Evolutionary conservation across 2,329 filamentous ascomycete species (phyloP).

Genomic region (Stachybotrys chlorohalonatus): DNA sequence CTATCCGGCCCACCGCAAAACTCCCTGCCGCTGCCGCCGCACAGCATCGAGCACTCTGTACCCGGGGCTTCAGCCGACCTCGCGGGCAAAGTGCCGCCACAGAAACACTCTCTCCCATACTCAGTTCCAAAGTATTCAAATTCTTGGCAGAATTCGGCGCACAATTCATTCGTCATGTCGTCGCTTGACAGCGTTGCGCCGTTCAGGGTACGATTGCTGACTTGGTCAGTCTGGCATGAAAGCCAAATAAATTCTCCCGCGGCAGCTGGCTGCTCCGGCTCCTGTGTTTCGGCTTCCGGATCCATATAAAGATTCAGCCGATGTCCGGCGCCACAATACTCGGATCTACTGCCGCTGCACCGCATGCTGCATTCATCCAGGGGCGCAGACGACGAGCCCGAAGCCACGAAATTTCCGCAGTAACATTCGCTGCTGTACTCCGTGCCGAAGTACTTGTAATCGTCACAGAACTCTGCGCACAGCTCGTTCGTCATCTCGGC

Average conservation of each 20-base stretch:
- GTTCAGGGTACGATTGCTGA: conserved; percentile 21
- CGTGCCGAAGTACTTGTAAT: conserved; percentile 31
- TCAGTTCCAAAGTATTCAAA: conserved; percentile 26
- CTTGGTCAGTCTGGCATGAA: conserved; percentile 28
- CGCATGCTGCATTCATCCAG: conserved; percentile 23
- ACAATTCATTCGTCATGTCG: conserved; percentile 22
- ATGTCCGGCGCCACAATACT: conserved; percentile 24
- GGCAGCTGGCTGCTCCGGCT: conserved; percentile 20
- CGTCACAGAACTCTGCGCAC: conserved; percentile 23
- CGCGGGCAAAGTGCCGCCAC: conserved; percentile 19
- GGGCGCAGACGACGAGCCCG: conserved; percentile 14
- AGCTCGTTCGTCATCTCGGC: conserved; percentile 22
- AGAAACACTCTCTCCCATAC: conserved; percentile 28
- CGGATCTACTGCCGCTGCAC: conserved; percentile 20
- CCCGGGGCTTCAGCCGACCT: conserved; percentile 17
- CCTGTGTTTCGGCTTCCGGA: conserved; percentile 12
- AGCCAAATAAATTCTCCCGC: conserved; percentile 21
- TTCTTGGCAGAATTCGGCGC: conserved; percentile 20
- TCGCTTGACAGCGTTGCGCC: conserved; percentile 12
- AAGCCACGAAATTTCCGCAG: conserved; percentile 22
- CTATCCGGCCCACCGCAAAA: conserved; percentile 31
- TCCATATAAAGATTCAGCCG: conserved; percentile 24
- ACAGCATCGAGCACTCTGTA: conserved; percentile 30
- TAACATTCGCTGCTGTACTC: conserved; percentile 31
- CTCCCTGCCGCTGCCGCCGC: conserved; percentile 24